These are phyloP conservation scores for Steccherinum ochraceum DNA, from an alignment of 768 basidiomycete genomes.

Conservation along the genomic window DNA sequence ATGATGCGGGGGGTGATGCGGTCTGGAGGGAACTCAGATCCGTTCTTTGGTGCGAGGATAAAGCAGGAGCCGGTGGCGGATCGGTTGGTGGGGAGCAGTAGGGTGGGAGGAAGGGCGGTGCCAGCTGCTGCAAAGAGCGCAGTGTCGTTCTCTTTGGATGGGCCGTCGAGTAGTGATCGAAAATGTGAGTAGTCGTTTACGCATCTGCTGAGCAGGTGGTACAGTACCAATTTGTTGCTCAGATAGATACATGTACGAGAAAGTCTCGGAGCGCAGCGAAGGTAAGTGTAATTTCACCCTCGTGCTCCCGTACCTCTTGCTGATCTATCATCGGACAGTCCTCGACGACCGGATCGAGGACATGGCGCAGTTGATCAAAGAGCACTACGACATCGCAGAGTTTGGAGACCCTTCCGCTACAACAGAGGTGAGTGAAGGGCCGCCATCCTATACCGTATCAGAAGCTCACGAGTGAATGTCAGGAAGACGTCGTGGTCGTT, in stretches of 20 bases:
- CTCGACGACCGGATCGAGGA: constrained; percentile 89
- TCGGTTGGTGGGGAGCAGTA: neutral
- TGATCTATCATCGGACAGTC: constrained; percentile 31
- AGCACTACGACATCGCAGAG: constrained; percentile 66
- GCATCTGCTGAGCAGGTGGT: neutral
- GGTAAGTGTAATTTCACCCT: constrained; percentile 34
- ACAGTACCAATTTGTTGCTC: constrained; percentile 30
- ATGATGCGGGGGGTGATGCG: neutral
- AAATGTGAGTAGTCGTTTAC: constrained; percentile 42
- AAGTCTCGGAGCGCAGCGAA: constrained; percentile 76
- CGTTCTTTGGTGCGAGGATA: neutral
- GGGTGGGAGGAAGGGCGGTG: neutral
- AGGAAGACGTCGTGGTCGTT: constrained; percentile 27
- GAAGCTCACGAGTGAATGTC: constrained; percentile 7
- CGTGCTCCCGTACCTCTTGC: neutral
- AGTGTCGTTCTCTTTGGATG: neutral
- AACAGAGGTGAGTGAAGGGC: constrained; percentile 46
- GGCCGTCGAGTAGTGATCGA: constrained; percentile 33
- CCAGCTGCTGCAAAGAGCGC: neutral
- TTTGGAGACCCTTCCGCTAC: constrained; percentile 68
- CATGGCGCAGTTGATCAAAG: constrained; percentile 65
- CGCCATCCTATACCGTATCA: constrained; percentile 1
- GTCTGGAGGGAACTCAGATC: neutral
- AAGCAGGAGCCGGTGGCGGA: neutral
- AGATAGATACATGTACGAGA: constrained; percentile 96